Percentiles rank a stretch among this genome's conserved stretches.
These are phyloP conservation scores for Magnaporthiopsis rhizophila DNA, from an alignment of 2,329 filamentous ascomycete genomes.

Conservation along the genomic window DNA sequence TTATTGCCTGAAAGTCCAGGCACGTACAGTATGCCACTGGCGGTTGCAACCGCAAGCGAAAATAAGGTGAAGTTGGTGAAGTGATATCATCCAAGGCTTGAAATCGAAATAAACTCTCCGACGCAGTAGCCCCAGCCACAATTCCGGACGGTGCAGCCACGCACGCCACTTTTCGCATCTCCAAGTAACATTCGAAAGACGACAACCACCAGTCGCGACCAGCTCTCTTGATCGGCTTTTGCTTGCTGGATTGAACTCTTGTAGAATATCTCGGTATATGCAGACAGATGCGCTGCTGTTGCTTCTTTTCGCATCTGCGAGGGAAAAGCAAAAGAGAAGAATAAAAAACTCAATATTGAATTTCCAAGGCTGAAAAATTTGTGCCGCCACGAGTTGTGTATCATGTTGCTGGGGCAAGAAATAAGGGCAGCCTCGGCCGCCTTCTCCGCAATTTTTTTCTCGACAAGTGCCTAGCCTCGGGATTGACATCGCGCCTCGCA, in stretches of 20 bases:
- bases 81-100: not conserved
- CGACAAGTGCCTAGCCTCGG: slow-evolving; percentile 8
- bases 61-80: not conserved
- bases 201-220: not conserved
- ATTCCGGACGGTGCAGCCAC: no score
- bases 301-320: not conserved
- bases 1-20: not conserved
- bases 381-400: slow-evolving; percentile 15
- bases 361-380: slow-evolving; percentile 3
- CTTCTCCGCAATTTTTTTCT: slow-evolving; percentile 18
- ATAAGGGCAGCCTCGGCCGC: slow-evolving; percentile 21
- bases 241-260: not conserved
- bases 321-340: not conserved
- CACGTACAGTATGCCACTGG: no score
- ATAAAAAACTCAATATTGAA: not conserved
- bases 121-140: not conserved
- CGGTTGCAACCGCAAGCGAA: not conserved
- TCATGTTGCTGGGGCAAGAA: slow-evolving; percentile 21
- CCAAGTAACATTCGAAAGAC: not conserved
- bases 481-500: not conserved
- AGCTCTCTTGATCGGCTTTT: not conserved
- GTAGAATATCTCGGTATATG: not conserved
- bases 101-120: not conserved
- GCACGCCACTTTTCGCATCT: not conserved
- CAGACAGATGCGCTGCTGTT: no score